These are phyloP conservation scores for Arthrobotrys sphaeroides DNA, from an alignment of 2,329 filamentous ascomycete species.

Conservation along the genomic window DNA sequence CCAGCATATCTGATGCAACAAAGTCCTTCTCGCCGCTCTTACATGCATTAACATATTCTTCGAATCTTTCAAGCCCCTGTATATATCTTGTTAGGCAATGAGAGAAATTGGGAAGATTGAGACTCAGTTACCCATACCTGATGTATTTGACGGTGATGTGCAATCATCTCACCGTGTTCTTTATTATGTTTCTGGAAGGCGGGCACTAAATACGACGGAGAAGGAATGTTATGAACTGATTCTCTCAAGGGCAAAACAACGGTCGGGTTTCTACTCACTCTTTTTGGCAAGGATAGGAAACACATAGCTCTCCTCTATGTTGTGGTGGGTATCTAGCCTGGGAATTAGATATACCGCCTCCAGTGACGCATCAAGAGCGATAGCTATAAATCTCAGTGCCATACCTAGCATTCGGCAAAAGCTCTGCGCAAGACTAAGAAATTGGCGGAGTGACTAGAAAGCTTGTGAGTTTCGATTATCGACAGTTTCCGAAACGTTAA, in stretches of 20 bases:
- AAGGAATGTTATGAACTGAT: no score
- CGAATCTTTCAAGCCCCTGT: conserved; percentile 70
- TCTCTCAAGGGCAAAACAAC: no score
- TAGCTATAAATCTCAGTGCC: no score
- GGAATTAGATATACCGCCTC: neutral
- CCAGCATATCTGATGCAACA: conserved; percentile 69
- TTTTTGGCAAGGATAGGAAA: conserved; percentile 79
- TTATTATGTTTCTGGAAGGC: conserved; percentile 54
- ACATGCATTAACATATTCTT: conserved; percentile 73
- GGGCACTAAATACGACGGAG: conserved; percentile 47
- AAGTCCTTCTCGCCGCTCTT: conserved; percentile 71
- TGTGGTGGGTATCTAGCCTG: conserved; percentile 67
- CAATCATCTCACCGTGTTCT: conserved; percentile 63
- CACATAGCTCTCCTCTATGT: conserved; percentile 81
- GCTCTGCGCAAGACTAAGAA: conserved; percentile 40
- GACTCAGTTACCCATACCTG: conserved; percentile 61
- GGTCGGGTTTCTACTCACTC: conserved; percentile 13
- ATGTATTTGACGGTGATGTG: conserved; percentile 82
- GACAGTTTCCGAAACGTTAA: neutral
- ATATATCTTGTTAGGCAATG: neutral
- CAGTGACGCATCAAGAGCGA: no score
- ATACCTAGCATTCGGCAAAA: conserved; percentile 48
- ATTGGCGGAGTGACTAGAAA: conserved; percentile 40
- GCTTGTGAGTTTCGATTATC: conserved; percentile 10
- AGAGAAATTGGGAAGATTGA: neutral